Base-by-base conservation (phyloP, 2,329 filamentous ascomycete species). In the Mycogone perniciosa region DNA sequence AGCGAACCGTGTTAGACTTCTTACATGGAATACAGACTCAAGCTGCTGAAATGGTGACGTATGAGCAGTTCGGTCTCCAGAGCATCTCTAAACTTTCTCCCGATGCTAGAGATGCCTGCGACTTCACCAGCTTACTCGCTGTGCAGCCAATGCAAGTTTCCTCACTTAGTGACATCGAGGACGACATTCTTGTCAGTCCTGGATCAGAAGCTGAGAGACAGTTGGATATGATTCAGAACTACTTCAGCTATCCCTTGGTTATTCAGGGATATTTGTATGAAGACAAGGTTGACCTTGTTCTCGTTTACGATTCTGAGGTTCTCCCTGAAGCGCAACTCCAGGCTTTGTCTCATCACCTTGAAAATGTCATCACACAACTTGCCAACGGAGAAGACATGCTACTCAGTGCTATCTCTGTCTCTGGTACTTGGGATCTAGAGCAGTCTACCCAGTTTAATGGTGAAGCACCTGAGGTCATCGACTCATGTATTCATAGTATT, bases 71-170 rank as follows among this genome's bases (percentile, higher is more conserved):
- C 34, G 41, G 46, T 13, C 26, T 52, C 8, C 41, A 42, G 13
- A 48, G 50, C 26, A 48, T 44, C 33, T 13, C 41, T 9, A 50
- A 50, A 26, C 9, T 51, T 30, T 34, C 37, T 31, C 9, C 34
- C 6, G 51, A 60, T 26, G 49, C 58, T 6, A 44, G 47, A 33
- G 47, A 49, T 20, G 44, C 51, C 1, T 50, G 46, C 27, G 43
- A 54, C 1, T 54, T 54, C 38, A 42, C 42, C 6, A 52, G 46
- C 31, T 44, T 55, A 20, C 38, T 55, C 29, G 47, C 53, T 20
- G 44, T 55, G 7, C 50, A 55, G 46, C 53, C 53, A 44, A 13
- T 30, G 4, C 39, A 40, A 20, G 27, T 10, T 31, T 6, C 11
- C 11, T 34, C 27, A 7, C 10, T 26, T 13, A 20, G 34, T 7